Evolutionary conservation across 2,329 filamentous ascomycete genomes (phyloP).

Genomic region (Ophiostoma pallidulum): DNA sequence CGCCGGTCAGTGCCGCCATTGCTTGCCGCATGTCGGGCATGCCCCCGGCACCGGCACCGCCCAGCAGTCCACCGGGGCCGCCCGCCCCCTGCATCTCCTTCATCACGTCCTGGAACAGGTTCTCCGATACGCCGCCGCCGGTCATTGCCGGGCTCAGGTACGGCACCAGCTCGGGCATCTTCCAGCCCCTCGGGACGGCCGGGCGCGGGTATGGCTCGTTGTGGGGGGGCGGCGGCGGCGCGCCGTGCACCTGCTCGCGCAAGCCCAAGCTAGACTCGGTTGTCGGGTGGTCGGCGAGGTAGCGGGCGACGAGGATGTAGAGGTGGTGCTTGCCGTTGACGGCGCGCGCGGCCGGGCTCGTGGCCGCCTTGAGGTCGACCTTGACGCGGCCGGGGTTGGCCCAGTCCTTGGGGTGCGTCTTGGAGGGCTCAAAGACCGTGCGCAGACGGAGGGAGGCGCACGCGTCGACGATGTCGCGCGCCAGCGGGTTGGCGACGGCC

Average conservation of each 20-base stretch:
- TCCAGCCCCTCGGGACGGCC: constrained; percentile 79
- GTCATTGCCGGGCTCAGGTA: constrained; percentile 83
- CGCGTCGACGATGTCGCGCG: constrained; percentile 82
- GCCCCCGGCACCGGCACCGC: constrained; percentile 22
- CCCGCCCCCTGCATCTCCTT: constrained; percentile 61
- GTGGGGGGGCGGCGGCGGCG: constrained; percentile 54
- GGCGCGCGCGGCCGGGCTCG: too few species aligned
- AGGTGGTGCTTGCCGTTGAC: constrained; percentile 79
- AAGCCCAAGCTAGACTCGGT: constrained; percentile 59
- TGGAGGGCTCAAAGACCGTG: constrained; percentile 80
- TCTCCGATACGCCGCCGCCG: constrained; percentile 87
- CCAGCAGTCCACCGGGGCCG: constrained; percentile 16
- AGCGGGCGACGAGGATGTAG: constrained; percentile 67
- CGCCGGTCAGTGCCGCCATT: constrained; percentile 11
- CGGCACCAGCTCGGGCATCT: constrained; percentile 74
- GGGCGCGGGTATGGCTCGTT: constrained; percentile 62
- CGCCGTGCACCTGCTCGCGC: constrained; percentile 61
- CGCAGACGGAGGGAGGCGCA: constrained; percentile 61
- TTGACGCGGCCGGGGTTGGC: constrained; percentile 87
- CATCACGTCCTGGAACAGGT: constrained; percentile 96
- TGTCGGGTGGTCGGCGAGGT: constrained; percentile 70
- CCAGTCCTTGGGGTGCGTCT: constrained; percentile 95
- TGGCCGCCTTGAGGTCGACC: constrained; percentile 46
- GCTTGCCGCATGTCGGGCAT: constrained; percentile 10
- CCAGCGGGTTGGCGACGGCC: constrained; percentile 77